Evolutionary conservation across 371 early-diverging fungal species (phyloP).

Genomic region (Mortierella polycephala): DNA sequence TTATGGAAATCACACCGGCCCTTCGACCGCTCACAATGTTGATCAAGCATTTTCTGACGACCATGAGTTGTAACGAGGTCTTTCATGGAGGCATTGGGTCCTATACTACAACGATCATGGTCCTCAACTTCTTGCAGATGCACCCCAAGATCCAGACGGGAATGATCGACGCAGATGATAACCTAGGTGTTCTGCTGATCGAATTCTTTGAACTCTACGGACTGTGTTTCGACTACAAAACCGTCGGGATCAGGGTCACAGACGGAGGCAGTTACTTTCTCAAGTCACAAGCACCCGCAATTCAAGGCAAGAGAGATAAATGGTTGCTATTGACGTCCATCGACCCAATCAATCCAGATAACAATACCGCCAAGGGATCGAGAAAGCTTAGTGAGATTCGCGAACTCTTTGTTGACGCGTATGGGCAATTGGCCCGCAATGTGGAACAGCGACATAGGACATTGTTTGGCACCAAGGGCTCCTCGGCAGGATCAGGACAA

Average conservation of each 20-base stretch:
- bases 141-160: slow-evolving; percentile 86
- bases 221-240: slow-evolving; percentile 72
- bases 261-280: slow-evolving; percentile 70
- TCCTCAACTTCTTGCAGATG: slow-evolving; percentile 88
- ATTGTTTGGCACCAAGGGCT: slow-evolving; percentile 9
- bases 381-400: slow-evolving; percentile 26
- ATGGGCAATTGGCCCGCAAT: slow-evolving; percentile 6
- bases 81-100: slow-evolving; percentile 93
- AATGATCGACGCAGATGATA: slow-evolving; percentile 75
- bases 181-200: slow-evolving; percentile 89
- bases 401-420: slow-evolving; percentile 25
- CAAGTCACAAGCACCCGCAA: slow-evolving; percentile 44
- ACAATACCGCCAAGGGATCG: slow-evolving; percentile 67
- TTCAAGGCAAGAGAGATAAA: slow-evolving; percentile 10
- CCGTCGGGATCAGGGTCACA: slow-evolving; percentile 74
- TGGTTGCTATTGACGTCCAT: slow-evolving; percentile 55
- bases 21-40: slow-evolving; percentile 40
- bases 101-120: slow-evolving; percentile 89
- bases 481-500: slow-evolving; percentile 9
- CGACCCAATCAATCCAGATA: slow-evolving; percentile 69
- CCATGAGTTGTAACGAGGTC: slow-evolving; percentile 78
- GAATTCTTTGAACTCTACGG: slow-evolving; percentile 98
- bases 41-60: slow-evolving; percentile 39
- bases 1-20: slow-evolving; percentile 27
- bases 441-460: slow-evolving; percentile 15